Evolutionary conservation across 106 monocot species (phyloP).

Genomic region (Vanilla planifolia): DNA sequence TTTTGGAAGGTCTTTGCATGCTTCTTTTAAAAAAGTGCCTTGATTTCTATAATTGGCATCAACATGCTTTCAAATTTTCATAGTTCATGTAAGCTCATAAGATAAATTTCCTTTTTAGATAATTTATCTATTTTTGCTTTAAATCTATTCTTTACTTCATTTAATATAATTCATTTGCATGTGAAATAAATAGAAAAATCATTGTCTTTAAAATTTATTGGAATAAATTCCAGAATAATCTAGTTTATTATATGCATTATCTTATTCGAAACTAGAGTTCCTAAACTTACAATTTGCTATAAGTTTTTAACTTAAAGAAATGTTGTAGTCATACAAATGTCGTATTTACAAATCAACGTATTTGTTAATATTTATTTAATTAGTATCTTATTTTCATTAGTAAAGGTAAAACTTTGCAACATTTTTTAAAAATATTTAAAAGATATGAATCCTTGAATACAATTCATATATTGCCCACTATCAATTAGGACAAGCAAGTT

Average conservation of each 20-base stretch:
- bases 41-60: not conserved
- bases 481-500: not conserved
- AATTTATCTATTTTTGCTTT: not conserved
- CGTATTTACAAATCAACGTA: not conserved
- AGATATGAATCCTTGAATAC: not conserved
- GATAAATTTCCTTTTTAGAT: not conserved
- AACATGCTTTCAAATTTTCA: not conserved
- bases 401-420: not conserved
- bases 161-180: not conserved
- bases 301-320: not conserved
- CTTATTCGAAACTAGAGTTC: not conserved
- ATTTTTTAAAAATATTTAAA: conserved; percentile 9
- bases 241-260: not conserved
- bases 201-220: not conserved
- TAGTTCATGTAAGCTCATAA: not conserved
- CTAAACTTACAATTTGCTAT: not conserved
- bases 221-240: not conserved
- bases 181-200: not conserved
- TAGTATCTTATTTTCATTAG: not conserved
- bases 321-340: not conserved
- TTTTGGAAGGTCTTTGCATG: not conserved
- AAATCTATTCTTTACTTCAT: not conserved
- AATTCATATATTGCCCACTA: not conserved
- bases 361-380: conserved; percentile 1
- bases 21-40: not conserved